Conservation (phyloP, 2,329 filamentous ascomycete species). For the Trichoderma sp. region DNA sequence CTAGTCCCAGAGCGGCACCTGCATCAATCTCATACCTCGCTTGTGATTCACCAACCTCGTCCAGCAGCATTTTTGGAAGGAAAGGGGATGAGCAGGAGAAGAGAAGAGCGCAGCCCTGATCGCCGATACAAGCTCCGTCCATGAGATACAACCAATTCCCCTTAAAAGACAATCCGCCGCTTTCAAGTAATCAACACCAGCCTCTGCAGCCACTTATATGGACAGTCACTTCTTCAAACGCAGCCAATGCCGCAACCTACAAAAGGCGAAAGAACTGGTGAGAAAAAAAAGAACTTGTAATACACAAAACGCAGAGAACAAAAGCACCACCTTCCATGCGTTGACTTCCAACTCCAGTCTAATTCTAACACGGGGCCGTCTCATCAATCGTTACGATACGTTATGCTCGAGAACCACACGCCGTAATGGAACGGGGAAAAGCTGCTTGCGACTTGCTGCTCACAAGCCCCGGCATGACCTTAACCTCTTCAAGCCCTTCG, state of each 20-base stretch:
- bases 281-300: not conserved
- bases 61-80: no score
- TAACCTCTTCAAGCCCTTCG: not conserved
- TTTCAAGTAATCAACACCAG: not conserved
- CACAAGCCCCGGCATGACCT: not conserved
- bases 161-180: not conserved
- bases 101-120: no score
- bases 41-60: no score
- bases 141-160: not conserved
- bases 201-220: not conserved
- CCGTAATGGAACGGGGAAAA: not conserved
- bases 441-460: constrained; percentile 27
- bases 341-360: constrained; percentile 18
- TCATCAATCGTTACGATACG: constrained; percentile 14
- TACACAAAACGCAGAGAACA: not conserved
- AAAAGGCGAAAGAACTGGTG: not conserved
- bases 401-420: not conserved
- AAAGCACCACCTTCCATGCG: not conserved
- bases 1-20: no score
- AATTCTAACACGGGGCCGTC: constrained; percentile 21
- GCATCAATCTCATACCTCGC: no score
- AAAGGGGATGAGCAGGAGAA: no score
- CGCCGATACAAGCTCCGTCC: not conserved
- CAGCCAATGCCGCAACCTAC: not conserved
- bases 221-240: not conserved